Base-by-base conservation (phyloP, 129 eudicot genomes). In the Flaveria robusta region DNA sequence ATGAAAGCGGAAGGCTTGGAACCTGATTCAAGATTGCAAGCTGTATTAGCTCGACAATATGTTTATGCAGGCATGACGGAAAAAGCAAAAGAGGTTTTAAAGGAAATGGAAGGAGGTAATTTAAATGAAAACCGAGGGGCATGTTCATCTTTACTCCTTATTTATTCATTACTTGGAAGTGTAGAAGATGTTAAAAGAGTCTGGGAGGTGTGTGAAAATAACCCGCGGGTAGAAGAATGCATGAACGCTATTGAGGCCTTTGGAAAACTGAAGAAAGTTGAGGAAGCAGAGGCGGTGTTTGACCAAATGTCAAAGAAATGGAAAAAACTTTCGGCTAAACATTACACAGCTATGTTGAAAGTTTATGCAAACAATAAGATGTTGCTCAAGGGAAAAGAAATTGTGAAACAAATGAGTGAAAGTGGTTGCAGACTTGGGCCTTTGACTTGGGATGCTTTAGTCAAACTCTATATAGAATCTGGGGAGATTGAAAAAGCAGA, bases 401-500 rank as follows among this genome's bases (percentile, higher is more conserved):
- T 94, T 3, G 82, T 89, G 80, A 94, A 81, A 59, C 72, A 75
- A 59, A 94, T 94, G 94, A 84, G 76, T 4, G 87, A 89, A 0
- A 85, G 76, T n/a, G 96, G 96, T 1, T 89, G 87, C 72, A 72
- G 34, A n/a, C 76, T 86, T 2, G 96, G 92, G 5, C 97, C 99
- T 1, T 70, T 73, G 46, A 83, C 92, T 10, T 91, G 90, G 89
- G 97, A 94, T 52, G 90, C 90, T 16, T 77, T 94, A 23, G 89
- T 94, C 68, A 89, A 77, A 82, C 90, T 94, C 1, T 86, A 89
- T 52, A 70, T 87, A 8, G 90, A 84, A 34, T 80, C 88, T 14
- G 99, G 99, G 1, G 97, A 91, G 71, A 77, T 94, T 42, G 93
- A 91, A 70, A 94, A 89, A 26, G 97, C 99, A 22, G 96, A 86